Evolutionary conservation across 139 green algal species (phyloP), one percentile per base, ranked within the genome.

Genomic region (Chlamydomonas schloesseri): DNA sequence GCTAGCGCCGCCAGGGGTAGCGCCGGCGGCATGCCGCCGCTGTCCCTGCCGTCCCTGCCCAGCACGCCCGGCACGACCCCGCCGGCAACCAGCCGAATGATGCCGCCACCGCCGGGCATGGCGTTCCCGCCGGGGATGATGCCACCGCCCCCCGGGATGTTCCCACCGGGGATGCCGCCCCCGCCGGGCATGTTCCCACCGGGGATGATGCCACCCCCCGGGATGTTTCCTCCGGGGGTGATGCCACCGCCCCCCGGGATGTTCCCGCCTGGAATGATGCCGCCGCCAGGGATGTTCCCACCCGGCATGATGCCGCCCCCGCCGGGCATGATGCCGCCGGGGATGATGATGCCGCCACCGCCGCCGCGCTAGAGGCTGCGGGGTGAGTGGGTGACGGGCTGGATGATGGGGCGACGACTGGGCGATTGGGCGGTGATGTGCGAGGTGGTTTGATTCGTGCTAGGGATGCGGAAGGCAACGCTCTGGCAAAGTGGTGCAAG

Each of bases 181-280:
- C 62, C 62, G 28, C 62, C 62, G 36, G 77, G 77, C 28, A 73
- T 83, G 77, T 15, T 62, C 18, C 78, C 64, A 11, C 78, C 78
- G 0, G 60, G 60, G 0, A 71, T 71, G 65, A 71, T 71, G 65
- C 36, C 36, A n/a, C n/a, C n/a, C 1, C n/a, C n/a, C 4, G 65
- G 65, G 14, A 60, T 73, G 76, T 6, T 73, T 36, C 36, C 37
- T 37, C 60, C n/a, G 1, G 15, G 15, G 37, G 2, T 18, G 36
- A 65, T 65, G 6, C 62, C 73, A 60, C 20, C 47, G 31, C 75
- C 71, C 46, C 71, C 75, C 20, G 55, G n/a, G 33, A 17, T 20
- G n/a, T 36, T 71, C 26, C 13, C 34, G 57, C 57, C 57, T 14
- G 75, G 57, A 0, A 70, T 81, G 75, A 34, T 57, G 29, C 55